Evolutionary conservation across 192 early-diverging fungal genomes (phyloP).

Genomic region (Funneliformis mosseae): DNA sequence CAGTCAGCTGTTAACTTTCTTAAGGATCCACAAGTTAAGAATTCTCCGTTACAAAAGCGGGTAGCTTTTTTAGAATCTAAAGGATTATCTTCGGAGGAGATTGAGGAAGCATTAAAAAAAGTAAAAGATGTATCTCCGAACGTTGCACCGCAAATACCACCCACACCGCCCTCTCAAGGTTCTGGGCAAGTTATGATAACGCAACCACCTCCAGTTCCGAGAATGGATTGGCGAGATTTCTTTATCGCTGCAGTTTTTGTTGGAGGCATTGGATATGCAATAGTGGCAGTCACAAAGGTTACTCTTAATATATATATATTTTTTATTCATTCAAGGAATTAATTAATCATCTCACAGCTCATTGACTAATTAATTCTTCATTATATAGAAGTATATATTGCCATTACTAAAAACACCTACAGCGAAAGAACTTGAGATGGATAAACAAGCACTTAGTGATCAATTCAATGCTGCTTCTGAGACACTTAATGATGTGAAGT

Average conservation of each 20-base stretch:
- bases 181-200: conserved; percentile 41
- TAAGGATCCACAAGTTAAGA: conserved; percentile 88
- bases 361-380: not conserved
- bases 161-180: conserved; percentile 1
- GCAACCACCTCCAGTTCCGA: conserved; percentile 51
- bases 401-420: conserved; percentile 63
- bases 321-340: not conserved
- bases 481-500: conserved; percentile 42
- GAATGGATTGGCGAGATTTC: conserved; percentile 91
- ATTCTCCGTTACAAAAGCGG: conserved; percentile 85
- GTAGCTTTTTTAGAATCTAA: conserved; percentile 97
- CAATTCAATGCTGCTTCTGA: conserved; percentile 59
- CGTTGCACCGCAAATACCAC: conserved; percentile 24
- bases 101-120: conserved; percentile 82
- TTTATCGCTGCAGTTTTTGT: conserved; percentile 86
- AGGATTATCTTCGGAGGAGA: conserved; percentile 89
- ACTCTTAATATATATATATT: not conserved
- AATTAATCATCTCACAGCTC: not conserved
- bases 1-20: conserved; percentile 91
- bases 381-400: conserved; percentile 54
- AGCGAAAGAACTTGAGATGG: conserved; percentile 69
- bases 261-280: conserved; percentile 88
- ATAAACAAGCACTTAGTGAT: conserved; percentile 69
- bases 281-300: conserved; percentile 77
- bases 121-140: conserved; percentile 52